Base-by-base conservation (phyloP, 306 rosid species). In the Begonia loranthoides region DNA sequence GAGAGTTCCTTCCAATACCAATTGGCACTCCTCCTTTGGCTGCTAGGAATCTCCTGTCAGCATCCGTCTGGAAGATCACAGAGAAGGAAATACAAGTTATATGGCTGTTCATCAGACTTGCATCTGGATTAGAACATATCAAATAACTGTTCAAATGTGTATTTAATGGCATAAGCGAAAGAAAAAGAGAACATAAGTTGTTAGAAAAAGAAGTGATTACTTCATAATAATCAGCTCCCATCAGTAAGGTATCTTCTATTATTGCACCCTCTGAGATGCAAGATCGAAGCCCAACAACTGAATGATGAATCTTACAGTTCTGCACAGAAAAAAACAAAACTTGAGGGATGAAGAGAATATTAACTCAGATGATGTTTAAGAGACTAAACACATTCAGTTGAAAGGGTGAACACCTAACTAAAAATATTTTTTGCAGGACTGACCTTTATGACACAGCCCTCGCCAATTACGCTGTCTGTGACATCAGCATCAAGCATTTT, bases 151-250 rank as follows among this genome's bases (percentile, higher is more conserved):
- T 28, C 36, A 28, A 28, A 28, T 4, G 6, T 28, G 36, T 28
- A 28, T 28, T 28, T 28, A 1, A 28, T 28, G 36, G 1, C 36
- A 28, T 1, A 9, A 43, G 47, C 14, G 5, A n/a, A 12, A 43
- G 47, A 43, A 43, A n/a, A 43, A 9, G 14, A 57, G 52, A 49
- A 19, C 12, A 47, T 15, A 15, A 19, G 36, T 28, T 46, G 34
- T n/a, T 24, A 5, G 28, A 17, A 50, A 50, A 24, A 54, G 33
- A 36, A 50, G 46, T 45, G 45, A 62, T 71, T 61, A 86, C 99
- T 96, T 86, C 99, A 54, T 92, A 92, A 63, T 86, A 90, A 77
- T 90, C 99, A 45, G 99, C 99, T 21, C 96, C 99, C 96, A 90
- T 90, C 77, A 90, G 67, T 60, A 90, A 68, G 0, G 95, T 70